Conservation (phyloP, 495 filamentous ascomycete genomes). For the Neurospora sp. region DNA sequence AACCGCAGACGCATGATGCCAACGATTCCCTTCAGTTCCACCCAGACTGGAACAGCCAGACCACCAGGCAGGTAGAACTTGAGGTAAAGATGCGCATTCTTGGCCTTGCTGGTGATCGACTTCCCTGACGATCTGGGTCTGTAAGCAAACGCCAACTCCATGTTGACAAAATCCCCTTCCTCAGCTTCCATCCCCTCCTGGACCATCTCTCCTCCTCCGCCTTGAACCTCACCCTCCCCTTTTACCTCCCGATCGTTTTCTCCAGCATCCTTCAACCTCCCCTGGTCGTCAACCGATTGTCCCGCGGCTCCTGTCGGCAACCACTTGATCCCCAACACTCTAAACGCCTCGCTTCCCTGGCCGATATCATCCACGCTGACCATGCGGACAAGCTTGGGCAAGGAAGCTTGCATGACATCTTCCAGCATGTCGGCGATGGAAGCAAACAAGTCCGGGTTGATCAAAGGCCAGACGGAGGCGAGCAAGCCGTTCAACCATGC, state of each 20-base stretch:
- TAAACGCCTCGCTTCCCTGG: conserved; percentile 54
- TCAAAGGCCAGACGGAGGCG: conserved; percentile 53
- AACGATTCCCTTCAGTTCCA: conserved; percentile 56
- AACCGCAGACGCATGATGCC: conserved; percentile 55
- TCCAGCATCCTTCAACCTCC: conserved; percentile 29
- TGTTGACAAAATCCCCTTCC: conserved; percentile 61
- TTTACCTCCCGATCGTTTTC: conserved; percentile 42
- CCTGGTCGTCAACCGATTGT: conserved; percentile 44
- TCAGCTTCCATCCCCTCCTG: conserved; percentile 62
- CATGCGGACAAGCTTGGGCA: conserved; percentile 55
- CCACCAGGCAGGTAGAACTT: conserved; percentile 55
- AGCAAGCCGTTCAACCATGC: conserved; percentile 59
- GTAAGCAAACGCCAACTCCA: conserved; percentile 63
- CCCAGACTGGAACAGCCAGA: conserved; percentile 57
- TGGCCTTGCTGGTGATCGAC: conserved; percentile 47
- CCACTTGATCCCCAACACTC: conserved; percentile 56
- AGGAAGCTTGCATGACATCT: conserved; percentile 61
- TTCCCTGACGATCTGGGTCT: conserved; percentile 45
- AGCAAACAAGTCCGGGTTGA: conserved; percentile 61
- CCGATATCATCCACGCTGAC: conserved; percentile 60
- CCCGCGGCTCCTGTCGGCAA: conserved; percentile 54
- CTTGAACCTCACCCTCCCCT: conserved; percentile 26
- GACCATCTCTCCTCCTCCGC: conserved; percentile 25
- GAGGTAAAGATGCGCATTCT: conserved; percentile 60
- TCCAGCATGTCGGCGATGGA: conserved; percentile 55